Conservation (phyloP, 1,284 basidiomycete genomes). For the Vanrija humicola region DNA sequence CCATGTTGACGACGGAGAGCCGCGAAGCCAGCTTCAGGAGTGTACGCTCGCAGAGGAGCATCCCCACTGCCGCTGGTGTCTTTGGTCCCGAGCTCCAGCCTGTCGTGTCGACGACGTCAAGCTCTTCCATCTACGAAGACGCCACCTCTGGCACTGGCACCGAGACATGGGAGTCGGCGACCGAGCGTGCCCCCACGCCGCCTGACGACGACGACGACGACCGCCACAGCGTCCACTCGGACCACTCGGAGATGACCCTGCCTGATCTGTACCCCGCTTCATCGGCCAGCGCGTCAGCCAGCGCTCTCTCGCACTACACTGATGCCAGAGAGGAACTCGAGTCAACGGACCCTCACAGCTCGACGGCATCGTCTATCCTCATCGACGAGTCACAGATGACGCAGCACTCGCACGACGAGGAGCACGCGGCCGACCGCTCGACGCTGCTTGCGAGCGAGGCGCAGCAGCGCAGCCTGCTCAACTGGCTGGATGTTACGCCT, state of each 20-base stretch:
- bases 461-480: too few species aligned
- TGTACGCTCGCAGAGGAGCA: too few species aligned
- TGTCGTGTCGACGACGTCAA: background rate
- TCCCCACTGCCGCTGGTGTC: too few species aligned
- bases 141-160: background rate
- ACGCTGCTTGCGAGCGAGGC: too few species aligned
- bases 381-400: too few species aligned
- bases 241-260: slow-evolving; percentile 12
- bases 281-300: slow-evolving; percentile 5
- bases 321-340: slow-evolving; percentile 5
- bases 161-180: background rate
- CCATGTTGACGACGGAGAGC: too few species aligned
- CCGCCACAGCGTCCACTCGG: too few species aligned
- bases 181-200: background rate
- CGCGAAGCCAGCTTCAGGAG: too few species aligned
- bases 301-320: slow-evolving; percentile 9
- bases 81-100: background rate
- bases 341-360: background rate
- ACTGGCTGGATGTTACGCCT: too few species aligned
- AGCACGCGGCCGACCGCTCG: too few species aligned
- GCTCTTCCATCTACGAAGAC: slow-evolving; percentile 7
- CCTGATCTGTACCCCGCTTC: slow-evolving; percentile 10
- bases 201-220: background rate
- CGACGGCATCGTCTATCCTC: too few species aligned
- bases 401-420: too few species aligned